Evolutionary conservation across 2,329 filamentous ascomycete genomes (phyloP), one percentile per base, ranked within the genome.

Genomic region (Davidsoniella eucalypti): DNA sequence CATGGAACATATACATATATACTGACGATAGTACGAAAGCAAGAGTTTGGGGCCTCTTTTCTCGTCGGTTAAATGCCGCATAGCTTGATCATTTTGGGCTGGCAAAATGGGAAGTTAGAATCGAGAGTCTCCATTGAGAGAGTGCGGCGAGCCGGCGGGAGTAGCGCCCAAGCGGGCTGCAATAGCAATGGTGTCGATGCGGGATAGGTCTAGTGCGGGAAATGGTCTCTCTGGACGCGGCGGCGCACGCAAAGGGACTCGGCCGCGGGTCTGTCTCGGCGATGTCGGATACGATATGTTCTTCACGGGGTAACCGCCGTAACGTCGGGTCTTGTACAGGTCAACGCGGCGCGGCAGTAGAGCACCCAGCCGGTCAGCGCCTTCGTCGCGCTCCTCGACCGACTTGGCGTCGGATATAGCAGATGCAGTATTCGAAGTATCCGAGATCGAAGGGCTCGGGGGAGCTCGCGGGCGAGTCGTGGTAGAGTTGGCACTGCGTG

Each of bases 241-340:
- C 3, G 47, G 47, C 21, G 47, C 47, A 10, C n/a, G 17, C 16
- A 49, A 18, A 4, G 47, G 39, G 5, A 49, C 47, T 4, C 39
- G 25, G 7, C 47, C 39, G 12, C 47, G 38, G 16, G 39, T 43
- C 47, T 49, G 25, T 37, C 41, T 49, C 12, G 36, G 43, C 8
- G 47, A 43, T 12, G 39, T 49, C 17, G 39, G 38, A 16, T 49
- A 49, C 39, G 47, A 40, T 8, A 49, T 40, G 17, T 17, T 29
- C 26, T 49, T 49, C 23, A 36, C 23, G 5, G 43, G 43, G 25
- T 18, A 43, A 8, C 47, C n/a, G 5, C 39, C 23, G 3, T 40
- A 33, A 8, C 47, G 21, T 14, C 33, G 38, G 5, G 16, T 23
- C 16, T 33, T 21, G 21, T 33, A 37, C 39, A 45, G n/a, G n/a